phyloP scores from a whole-genome alignment of 305 asterid species.

The Nicotiana rustica region DNA sequence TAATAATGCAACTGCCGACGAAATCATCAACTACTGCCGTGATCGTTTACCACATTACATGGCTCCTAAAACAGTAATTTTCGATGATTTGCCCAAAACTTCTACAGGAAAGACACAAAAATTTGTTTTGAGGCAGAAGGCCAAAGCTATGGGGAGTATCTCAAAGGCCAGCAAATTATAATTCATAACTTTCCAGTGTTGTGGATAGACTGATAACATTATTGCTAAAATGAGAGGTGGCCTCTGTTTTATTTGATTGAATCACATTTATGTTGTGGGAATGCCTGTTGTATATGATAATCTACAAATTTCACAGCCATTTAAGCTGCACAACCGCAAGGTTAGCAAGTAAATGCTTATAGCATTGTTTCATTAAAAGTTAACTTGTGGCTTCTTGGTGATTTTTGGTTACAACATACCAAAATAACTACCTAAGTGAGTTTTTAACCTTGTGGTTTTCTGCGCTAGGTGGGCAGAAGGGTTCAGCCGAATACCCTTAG shows the following conservation, averaged over 20 bases:
- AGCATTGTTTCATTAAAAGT: background rate
- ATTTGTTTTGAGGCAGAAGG: slow-evolving; percentile 33
- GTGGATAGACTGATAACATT: background rate
- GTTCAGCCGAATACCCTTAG: too few relatives aligned
- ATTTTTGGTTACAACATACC: background rate
- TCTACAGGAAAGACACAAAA: slow-evolving; percentile 37
- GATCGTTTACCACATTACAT: slow-evolving; percentile 34
- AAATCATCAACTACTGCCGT: slow-evolving; percentile 34
- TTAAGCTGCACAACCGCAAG: background rate
- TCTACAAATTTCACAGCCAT: background rate
- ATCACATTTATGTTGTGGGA: slow-evolving; percentile 22
- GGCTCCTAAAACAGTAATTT: slow-evolving; percentile 36
- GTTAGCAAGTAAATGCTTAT: background rate
- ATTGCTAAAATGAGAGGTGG: background rate
- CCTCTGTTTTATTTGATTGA: background rate
- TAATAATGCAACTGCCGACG: background rate
- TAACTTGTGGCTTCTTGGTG: background rate
- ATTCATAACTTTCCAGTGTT: background rate
- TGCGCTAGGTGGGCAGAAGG: too few relatives aligned
- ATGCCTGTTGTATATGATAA: background rate
- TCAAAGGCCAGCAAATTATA: slow-evolving; percentile 29
- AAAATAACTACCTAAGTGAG: background rate
- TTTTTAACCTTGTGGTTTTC: too few relatives aligned
- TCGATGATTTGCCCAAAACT: slow-evolving; percentile 35
- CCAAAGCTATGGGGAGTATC: slow-evolving; percentile 30